Conservation (phyloP, 495 filamentous ascomycete species). For the Rostrohypoxylon terebratum region DNA sequence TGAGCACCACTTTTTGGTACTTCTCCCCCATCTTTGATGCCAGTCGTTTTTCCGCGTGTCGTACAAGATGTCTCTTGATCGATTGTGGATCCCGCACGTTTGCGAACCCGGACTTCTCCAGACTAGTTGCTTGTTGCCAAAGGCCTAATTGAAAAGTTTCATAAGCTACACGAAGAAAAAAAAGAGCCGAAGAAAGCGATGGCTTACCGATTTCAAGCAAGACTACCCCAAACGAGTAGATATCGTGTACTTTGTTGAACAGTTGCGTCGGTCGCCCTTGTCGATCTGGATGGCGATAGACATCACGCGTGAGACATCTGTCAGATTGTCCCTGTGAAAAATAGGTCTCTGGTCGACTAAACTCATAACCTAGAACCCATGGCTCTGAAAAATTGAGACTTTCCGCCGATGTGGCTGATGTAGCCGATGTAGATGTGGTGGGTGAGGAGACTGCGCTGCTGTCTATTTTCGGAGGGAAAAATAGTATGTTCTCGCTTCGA, state of each 20-base stretch:
- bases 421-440: too few species aligned
- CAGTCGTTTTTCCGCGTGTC: conserved; percentile 46
- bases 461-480: conserved; percentile 43
- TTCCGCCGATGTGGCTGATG: neutral
- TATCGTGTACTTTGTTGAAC: conserved; percentile 53
- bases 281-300: conserved; percentile 51
- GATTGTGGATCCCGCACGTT: conserved; percentile 44
- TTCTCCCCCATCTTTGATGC: conserved; percentile 47
- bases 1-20: conserved; percentile 48
- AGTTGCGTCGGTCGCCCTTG: conserved; percentile 41
- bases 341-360: conserved; percentile 40
- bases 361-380: conserved; percentile 52
- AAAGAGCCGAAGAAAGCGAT: neutral
- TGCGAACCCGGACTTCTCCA: conserved; percentile 47
- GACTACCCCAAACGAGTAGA: conserved; percentile 49
- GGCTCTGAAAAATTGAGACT: conserved; percentile 41
- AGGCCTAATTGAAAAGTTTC: conserved; percentile 22
- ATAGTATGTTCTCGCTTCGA: conserved; percentile 50
- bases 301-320: conserved; percentile 36
- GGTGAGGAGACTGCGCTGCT: neutral
- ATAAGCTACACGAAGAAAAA: neutral
- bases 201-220: conserved; percentile 52
- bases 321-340: conserved; percentile 45
- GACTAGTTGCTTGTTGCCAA: conserved; percentile 43
- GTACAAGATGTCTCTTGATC: conserved; percentile 47